These are phyloP conservation scores for Hypoxylon sp. DNA, from an alignment of 2,329 filamentous ascomycete species.

Conservation along the genomic window DNA sequence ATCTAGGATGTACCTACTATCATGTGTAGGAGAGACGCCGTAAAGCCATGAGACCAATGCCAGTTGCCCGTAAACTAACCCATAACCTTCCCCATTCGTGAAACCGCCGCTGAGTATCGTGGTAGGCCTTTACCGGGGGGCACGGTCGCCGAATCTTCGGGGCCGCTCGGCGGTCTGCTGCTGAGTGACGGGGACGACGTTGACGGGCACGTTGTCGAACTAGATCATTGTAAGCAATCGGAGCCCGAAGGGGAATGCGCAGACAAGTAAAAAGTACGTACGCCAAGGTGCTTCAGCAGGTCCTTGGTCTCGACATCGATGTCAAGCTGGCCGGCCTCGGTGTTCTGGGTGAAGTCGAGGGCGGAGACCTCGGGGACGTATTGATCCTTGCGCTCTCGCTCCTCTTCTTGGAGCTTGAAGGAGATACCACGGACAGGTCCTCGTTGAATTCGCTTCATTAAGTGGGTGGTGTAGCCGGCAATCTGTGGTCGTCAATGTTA, in stretches of 20 bases:
- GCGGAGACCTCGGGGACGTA: slow-evolving; percentile 99
- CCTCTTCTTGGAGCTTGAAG: slow-evolving; percentile 99
- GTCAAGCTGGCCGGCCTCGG: slow-evolving; percentile 91
- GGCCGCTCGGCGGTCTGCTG: slow-evolving; percentile 83
- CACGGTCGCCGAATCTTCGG: slow-evolving; percentile 77
- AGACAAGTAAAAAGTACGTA: slow-evolving; percentile 67
- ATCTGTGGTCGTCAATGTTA: slow-evolving; percentile 63
- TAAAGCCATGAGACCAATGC: slow-evolving; percentile 57
- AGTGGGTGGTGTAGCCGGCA: slow-evolving; percentile 96
- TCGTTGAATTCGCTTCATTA: slow-evolving; percentile 99
- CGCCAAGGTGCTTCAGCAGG: slow-evolving; percentile 96
- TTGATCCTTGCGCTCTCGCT: slow-evolving; percentile 99
- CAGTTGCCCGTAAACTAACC: slow-evolving; percentile 51
- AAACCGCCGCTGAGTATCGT: slow-evolving; percentile 12
- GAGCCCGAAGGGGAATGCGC: background rate
- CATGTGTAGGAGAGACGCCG: slow-evolving; percentile 64
- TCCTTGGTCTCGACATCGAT: slow-evolving; percentile 99
- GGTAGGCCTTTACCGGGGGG: slow-evolving; percentile 44
- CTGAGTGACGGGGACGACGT: slow-evolving; percentile 89
- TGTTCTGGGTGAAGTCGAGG: slow-evolving; percentile 96
- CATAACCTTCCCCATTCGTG: slow-evolving; percentile 44
- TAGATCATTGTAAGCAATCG: slow-evolving; percentile 52
- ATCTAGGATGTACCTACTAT: slow-evolving; percentile 67
- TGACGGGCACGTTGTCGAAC: slow-evolving; percentile 98
- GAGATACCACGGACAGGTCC: slow-evolving; percentile 99